Conservation (phyloP, 768 basidiomycete species). For the Lactarius deliciosus region DNA sequence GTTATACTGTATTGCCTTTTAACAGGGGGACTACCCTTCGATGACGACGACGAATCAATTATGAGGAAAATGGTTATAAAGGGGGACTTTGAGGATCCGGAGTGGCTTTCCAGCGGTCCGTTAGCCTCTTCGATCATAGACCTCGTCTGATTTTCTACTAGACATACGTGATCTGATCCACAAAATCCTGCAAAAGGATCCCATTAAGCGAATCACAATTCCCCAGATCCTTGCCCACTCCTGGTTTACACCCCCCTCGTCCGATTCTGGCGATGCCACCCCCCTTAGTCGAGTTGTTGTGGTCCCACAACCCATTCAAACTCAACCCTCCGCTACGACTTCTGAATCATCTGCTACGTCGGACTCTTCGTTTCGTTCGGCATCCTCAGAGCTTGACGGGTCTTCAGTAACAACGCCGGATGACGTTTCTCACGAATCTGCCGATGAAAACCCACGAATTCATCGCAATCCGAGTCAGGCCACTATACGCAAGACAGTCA, state of each 20-base stretch:
- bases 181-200: conserved; percentile 74
- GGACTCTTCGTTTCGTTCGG: conserved; percentile 40
- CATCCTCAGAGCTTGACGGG: conserved; percentile 32
- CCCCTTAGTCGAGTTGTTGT: conserved; percentile 32
- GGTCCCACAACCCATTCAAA: conserved; percentile 33
- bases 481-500: conserved; percentile 51
- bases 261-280: conserved; percentile 33
- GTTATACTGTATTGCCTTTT: conserved; percentile 88
- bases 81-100: conserved; percentile 87
- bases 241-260: conserved; percentile 63
- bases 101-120: conserved; percentile 86
- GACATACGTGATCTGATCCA: conserved; percentile 85
- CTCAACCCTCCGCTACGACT: conserved; percentile 36
- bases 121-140: conserved; percentile 11
- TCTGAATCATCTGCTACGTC: conserved; percentile 49
- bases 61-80: conserved; percentile 76
- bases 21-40: conserved; percentile 63
- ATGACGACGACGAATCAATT: conserved; percentile 45
- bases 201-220: conserved; percentile 71
- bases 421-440: conserved; percentile 35
- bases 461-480: conserved; percentile 56
- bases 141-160: conserved; percentile 36
- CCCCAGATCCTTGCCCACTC: conserved; percentile 81
- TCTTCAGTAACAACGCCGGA: conserved; percentile 62
- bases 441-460: conserved; percentile 36